Evolutionary conservation across 495 filamentous ascomycete genomes (phyloP), one percentile per base, ranked within the genome.

Genomic region (Podospora comata): DNA sequence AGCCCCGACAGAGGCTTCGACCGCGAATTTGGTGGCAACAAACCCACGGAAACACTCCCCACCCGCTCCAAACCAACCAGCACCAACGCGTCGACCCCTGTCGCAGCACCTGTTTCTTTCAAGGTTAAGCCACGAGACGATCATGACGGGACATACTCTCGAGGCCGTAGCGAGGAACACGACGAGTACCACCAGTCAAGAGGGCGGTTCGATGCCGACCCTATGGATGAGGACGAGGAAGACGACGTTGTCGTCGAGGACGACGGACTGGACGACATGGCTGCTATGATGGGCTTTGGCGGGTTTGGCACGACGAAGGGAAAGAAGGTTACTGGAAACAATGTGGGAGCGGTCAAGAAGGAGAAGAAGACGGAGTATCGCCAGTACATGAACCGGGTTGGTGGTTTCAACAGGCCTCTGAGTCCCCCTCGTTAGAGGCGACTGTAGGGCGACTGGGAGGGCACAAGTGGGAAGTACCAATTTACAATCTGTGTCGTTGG

Each of bases 341-440:
- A 97, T 73, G 86, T 92, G 65, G 93, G 90, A 62, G 91, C 84
- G 5, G 88, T 97, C 32, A 81, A 90, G 67, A 97, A 96, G 84
- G 94, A 96, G 82, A 98, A 96, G 88, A 92, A 92, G 85, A 91
- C 90, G 5, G 88, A 96, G 84, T 97, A 97, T 75, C 84, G 95
- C 75, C 95, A 99, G 86, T 99, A 99, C 77, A 99, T 99, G 95
- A 99, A 99, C 78, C 90, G 95, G 65, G 80, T 88, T n/a, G 94
- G 94, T 59, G 95, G 95, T 57, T 99, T 99, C 84, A 99, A 99
- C 79, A 83, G 95, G 73, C 93, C 95, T 55, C 85, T 99, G 68
- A 86, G 84, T 74, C 85, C 84, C 15, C 71, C 69, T 3, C 77
- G 82, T 20, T 81, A 80, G 39, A 60, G n/a, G 61, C 53, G 13